Evolutionary conservation across 768 basidiomycete genomes (phyloP), one percentile per base, ranked within the genome.

Genomic region (Asterophora lycoperdoides): DNA sequence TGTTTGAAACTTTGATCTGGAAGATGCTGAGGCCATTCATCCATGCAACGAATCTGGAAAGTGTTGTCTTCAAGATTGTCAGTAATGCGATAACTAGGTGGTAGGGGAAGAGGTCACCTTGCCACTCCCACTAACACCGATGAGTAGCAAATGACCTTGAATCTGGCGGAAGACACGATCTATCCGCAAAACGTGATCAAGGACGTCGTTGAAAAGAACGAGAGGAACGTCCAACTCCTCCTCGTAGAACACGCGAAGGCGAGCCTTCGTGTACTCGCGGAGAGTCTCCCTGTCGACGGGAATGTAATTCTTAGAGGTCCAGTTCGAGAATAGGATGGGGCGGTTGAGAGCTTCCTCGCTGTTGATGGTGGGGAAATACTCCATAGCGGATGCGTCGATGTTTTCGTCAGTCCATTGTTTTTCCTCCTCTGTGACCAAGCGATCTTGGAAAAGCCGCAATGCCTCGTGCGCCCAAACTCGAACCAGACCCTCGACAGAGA

Each of bases 1-100:
- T 95, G 74, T 98, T 99, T 18, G 95, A 97, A 4, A 98, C 96
- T 64, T 98, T 98, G 77, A 99, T 96, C 65, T 99, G 96, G 79
- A 96, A 99, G 56, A 99, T 94, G 63, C 90, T 96, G 46, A 99
- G 74, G 37, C 96, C 96, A 59, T 99, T 99, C 86, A 99, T 97
- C 96, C 96, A 99, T 0, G 96, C 96, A 20, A 99, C 96, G 65
- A 99, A 99, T 40, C 96, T 86, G 33, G 96, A 96, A 1, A 99
- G 70, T 0, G 94, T 99, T 4, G 96, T 99, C 96, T 97, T 61
- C 8, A 44, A 37, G 51, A 39, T 20, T 13, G 44, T 56, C 46
- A 48, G 48, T 49, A 54, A 35, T 49, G 50, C 17, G 39, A 1
- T 17, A 47, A 0, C 30, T 26, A 39, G 23, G 32, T 29, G 28